Conservation (phyloP, 306 rosid genomes). For the Datisca glomerata region DNA sequence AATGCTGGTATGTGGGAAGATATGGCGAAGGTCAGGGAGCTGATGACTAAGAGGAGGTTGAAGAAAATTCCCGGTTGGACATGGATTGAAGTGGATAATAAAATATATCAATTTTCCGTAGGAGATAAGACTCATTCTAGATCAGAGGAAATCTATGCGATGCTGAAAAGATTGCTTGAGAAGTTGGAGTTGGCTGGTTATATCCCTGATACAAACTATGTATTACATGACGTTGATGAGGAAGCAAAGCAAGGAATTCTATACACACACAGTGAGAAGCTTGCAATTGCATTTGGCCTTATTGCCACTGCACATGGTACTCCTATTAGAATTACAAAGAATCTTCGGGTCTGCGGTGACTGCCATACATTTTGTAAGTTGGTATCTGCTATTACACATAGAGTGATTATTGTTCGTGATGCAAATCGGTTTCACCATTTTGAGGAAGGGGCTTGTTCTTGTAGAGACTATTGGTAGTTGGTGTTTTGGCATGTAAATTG, state of each 20-base stretch:
- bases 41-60: constrained; percentile 42
- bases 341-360: constrained; percentile 76
- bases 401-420: constrained; percentile 53
- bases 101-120: constrained; percentile 40
- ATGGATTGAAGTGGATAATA: constrained; percentile 55
- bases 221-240: constrained; percentile 74
- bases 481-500: no score
- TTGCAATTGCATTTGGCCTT: constrained; percentile 75
- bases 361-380: constrained; percentile 62
- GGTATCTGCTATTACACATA: constrained; percentile 38
- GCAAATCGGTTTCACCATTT: constrained; percentile 75
- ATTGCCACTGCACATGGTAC: constrained; percentile 26
- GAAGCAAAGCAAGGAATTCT: constrained; percentile 53
- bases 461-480: constrained; percentile 62
- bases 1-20: constrained; percentile 64
- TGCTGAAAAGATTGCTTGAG: constrained; percentile 31
- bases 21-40: constrained; percentile 45
- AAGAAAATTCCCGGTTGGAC: constrained; percentile 72
- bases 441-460: constrained; percentile 49
- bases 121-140: constrained; percentile 57
- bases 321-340: constrained; percentile 62
- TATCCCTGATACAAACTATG: constrained; percentile 50
- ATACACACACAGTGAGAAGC: constrained; percentile 57
- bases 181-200: constrained; percentile 54
- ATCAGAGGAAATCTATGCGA: constrained; percentile 40